These are phyloP conservation scores for Fusarium sp. DNA, from an alignment of 2,329 filamentous ascomycete genomes.

Conservation along the genomic window DNA sequence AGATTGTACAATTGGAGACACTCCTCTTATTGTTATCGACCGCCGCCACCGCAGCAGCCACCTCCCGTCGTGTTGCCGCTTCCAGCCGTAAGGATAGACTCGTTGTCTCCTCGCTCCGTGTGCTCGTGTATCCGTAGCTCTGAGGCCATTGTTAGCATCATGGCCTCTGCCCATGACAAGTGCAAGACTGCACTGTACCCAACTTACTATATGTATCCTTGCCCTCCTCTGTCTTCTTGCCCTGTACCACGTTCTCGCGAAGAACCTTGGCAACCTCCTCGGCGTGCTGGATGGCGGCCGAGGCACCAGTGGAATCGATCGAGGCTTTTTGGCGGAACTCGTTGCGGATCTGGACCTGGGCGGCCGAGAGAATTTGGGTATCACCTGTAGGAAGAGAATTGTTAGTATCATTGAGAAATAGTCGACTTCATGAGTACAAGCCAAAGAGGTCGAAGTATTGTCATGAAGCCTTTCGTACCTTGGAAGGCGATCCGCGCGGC, in stretches of 20 bases:
- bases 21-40: constrained; percentile 41
- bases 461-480: constrained; percentile 63
- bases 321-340: constrained; percentile 77
- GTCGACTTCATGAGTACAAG: too few species aligned
- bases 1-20: constrained; percentile 41
- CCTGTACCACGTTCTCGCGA: constrained; percentile 89
- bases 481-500: constrained; percentile 85
- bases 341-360: constrained; percentile 77
- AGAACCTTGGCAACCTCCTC: constrained; percentile 85
- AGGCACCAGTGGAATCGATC: constrained; percentile 66
- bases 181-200: background rate
- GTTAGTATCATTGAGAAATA: background rate
- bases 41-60: constrained; percentile 47
- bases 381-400: constrained; percentile 70
- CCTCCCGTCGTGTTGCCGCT: constrained; percentile 43
- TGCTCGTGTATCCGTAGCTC: constrained; percentile 90
- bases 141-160: constrained; percentile 52
- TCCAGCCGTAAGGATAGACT: constrained; percentile 79
- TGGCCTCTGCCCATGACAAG: background rate
- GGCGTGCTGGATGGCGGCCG: constrained; percentile 79
- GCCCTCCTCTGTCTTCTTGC: constrained; percentile 61
- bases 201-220: constrained; percentile 71
- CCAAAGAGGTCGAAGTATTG: background rate
- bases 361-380: constrained; percentile 72
- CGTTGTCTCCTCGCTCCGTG: constrained; percentile 93